Evolutionary conservation across 352 stramenopile genomes (phyloP).

Genomic region (Elongisporangium undulatum): DNA sequence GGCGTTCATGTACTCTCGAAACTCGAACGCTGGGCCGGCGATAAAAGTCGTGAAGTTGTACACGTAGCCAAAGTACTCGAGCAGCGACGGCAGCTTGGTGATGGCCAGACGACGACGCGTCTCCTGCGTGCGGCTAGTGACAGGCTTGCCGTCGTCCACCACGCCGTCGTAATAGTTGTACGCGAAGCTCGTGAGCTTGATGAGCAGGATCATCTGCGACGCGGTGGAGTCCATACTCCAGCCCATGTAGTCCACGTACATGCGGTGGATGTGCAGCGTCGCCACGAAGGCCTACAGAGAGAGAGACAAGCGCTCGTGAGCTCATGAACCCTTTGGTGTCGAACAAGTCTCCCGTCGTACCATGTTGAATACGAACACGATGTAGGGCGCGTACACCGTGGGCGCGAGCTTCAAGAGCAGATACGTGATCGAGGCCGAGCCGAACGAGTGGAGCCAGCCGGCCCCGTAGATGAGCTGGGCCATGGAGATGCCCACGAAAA

Average conservation of each 20-base stretch:
- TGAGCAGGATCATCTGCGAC: conserved; percentile 92
- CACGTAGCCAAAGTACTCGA: conserved; percentile 96
- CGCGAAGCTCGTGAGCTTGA: conserved; percentile 97
- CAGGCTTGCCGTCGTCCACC: conserved; percentile 22
- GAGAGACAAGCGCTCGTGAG: not conserved
- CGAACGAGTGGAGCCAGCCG: conserved; percentile 94
- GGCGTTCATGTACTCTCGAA: conserved; percentile 88
- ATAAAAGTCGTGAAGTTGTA: conserved; percentile 97
- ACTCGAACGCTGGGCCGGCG: conserved; percentile 94
- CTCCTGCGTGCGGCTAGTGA: conserved; percentile 25
- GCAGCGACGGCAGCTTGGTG: conserved; percentile 73
- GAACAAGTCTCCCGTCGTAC: too few species aligned
- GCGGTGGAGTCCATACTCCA: conserved; percentile 85
- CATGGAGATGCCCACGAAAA: conserved; percentile 89
- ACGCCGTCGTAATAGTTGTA: conserved; percentile 96
- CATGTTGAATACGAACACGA: conserved; percentile 94
- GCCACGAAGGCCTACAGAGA: conserved; percentile 71
- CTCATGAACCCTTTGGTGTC: too few species aligned
- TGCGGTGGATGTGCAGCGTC: conserved; percentile 91
- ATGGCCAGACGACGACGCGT: conserved; percentile 51
- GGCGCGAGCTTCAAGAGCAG: conserved; percentile 50
- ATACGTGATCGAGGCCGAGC: conserved; percentile 90
- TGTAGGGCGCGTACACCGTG: conserved; percentile 43
- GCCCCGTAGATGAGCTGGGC: conserved; percentile 92
- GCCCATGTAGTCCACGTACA: conserved; percentile 95